Conservation (phyloP, 202 grass and related monocot species). For the Schoenoplectus tabernaemontani region DNA sequence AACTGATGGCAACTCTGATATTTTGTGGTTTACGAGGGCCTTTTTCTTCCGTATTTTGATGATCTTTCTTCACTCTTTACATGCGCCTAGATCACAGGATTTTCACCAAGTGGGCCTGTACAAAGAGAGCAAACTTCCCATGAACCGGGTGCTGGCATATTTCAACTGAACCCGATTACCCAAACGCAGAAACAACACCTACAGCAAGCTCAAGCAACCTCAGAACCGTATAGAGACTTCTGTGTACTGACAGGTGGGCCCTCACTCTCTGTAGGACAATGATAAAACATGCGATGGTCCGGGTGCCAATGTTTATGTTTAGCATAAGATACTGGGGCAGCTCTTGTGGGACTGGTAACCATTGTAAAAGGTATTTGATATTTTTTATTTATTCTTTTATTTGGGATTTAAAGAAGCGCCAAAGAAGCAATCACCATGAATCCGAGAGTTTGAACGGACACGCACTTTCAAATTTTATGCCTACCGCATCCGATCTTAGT, state of each 20-base stretch:
- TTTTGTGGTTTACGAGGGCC: background rate
- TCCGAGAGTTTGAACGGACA: conserved; percentile 18
- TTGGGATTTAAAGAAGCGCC: conserved; percentile 29
- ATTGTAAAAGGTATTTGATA: background rate
- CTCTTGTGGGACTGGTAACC: background rate
- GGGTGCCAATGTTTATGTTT: background rate
- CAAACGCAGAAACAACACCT: background rate
- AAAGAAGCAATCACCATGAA: conserved; percentile 29
- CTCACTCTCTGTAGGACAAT: background rate
- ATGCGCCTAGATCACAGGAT: background rate
- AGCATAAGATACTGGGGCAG: background rate
- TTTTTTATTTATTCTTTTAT: conserved; percentile 5
- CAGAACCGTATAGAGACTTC: background rate
- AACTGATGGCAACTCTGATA: conserved; percentile 10
- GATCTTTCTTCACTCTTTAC: background rate
- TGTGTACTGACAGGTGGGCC: background rate
- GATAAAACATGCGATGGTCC: background rate
- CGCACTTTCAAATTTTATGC: conserved; percentile 8
- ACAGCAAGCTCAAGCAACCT: conserved; percentile 6
- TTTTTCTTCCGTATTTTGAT: background rate
- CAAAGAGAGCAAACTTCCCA: background rate
- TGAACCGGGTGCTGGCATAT: background rate
- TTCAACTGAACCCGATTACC: background rate
- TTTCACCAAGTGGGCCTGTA: background rate
- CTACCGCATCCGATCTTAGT: background rate